phyloP scores from a whole-genome alignment of 2,329 filamentous ascomycete genomes.

The Zasmidium citrigriseum region DNA sequence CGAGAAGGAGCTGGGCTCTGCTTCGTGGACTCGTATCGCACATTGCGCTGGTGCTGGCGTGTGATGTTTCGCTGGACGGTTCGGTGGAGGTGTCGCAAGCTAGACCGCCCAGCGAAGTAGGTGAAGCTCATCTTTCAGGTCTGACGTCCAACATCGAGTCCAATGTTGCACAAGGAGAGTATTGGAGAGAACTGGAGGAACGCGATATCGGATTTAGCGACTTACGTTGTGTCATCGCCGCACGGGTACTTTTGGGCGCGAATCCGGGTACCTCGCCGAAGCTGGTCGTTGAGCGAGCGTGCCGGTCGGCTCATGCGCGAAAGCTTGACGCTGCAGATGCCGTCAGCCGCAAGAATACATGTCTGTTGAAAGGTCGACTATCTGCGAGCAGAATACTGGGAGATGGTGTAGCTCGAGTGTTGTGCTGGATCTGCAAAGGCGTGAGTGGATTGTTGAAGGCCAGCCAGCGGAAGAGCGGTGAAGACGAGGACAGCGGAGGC shows the following conservation, averaged over 20 bases:
- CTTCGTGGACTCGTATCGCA: constrained; percentile 24
- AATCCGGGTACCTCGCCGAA: neutral
- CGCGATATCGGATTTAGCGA: neutral
- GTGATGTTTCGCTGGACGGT: constrained; percentile 35
- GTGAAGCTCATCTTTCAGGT: constrained; percentile 28
- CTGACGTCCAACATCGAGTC: neutral
- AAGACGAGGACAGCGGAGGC: no score
- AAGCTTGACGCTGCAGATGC: neutral
- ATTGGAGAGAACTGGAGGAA: neutral
- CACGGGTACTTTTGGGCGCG: neutral
- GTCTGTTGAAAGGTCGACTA: no score
- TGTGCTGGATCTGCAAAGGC: no score
- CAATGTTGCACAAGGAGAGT: constrained; percentile 5
- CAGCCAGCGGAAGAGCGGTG: neutral
- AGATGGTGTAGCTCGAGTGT: no score
- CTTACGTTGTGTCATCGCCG: neutral
- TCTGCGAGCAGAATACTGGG: no score
- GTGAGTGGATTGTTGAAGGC: neutral
- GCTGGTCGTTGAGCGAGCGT: neutral
- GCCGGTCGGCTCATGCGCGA: neutral
- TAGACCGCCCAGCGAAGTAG: constrained; percentile 30
- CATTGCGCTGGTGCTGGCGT: constrained; percentile 25
- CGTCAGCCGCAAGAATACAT: neutral
- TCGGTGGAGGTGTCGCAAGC: constrained; percentile 33
- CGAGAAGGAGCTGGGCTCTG: constrained; percentile 7